These are phyloP conservation scores for Trichoderma oligosporum DNA, from an alignment of 2,329 filamentous ascomycete species.

Conservation along the genomic window DNA sequence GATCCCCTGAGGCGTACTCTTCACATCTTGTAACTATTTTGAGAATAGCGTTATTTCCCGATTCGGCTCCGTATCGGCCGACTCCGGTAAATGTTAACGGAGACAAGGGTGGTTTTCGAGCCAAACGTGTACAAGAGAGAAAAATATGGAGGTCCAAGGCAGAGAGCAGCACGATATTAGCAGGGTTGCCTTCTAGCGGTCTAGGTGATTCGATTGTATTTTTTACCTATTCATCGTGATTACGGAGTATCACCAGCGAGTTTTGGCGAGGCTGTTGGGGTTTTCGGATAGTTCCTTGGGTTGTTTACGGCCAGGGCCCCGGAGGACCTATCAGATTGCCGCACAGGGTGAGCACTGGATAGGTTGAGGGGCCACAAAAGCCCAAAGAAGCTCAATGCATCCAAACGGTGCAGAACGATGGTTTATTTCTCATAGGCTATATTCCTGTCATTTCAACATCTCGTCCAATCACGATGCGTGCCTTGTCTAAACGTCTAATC, in stretches of 20 bases:
- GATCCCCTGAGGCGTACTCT: slow-evolving; percentile 16
- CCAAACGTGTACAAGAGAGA: neutral
- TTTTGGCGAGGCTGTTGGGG: slow-evolving; percentile 8
- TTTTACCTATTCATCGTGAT: neutral
- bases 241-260: neutral
- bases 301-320: neutral
- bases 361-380: slow-evolving; percentile 8
- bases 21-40: slow-evolving; percentile 20
- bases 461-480: slow-evolving; percentile 14
- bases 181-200: slow-evolving; percentile 3
- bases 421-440: slow-evolving; percentile 7
- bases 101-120: neutral
- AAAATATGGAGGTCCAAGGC: neutral
- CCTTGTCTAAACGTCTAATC: slow-evolving; percentile 13
- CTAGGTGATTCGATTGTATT: neutral
- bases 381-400: neutral
- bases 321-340: slow-evolving; percentile 13
- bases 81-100: neutral
- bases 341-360: neutral
- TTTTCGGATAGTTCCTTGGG: neutral
- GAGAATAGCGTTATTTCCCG: slow-evolving; percentile 10
- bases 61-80: slow-evolving; percentile 12
- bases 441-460: slow-evolving; percentile 14
- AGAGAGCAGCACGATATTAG: neutral
- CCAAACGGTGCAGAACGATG: neutral